A percentile compares a stretch with the other conserved stretches of the same genome.
These are phyloP conservation scores for Urochloa ruziziensis DNA, from an alignment of 176 grass and related monocot species.

Conservation along the genomic window DNA sequence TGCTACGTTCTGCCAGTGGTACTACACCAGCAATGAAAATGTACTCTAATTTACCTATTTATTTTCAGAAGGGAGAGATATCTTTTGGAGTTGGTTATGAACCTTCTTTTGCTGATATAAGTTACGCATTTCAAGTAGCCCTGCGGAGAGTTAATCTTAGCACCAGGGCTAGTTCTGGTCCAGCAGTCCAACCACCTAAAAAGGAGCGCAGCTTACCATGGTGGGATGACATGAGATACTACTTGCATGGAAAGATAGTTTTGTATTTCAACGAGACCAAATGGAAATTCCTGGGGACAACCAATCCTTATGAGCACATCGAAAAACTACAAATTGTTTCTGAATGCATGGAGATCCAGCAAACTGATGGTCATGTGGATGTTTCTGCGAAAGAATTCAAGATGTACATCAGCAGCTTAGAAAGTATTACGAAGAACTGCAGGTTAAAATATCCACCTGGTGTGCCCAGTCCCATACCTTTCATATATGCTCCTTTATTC, in stretches of 20 bases:
- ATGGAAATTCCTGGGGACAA: conserved; percentile 91
- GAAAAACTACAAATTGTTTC: conserved; percentile 95
- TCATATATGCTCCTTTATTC: conserved; percentile 84
- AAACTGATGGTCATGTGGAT: conserved; percentile 92
- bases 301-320: conserved; percentile 90
- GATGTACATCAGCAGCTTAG: conserved; percentile 92
- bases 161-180: conserved; percentile 47
- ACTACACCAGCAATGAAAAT: conserved; percentile 97
- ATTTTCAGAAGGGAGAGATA: conserved; percentile 91
- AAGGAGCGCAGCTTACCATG: conserved; percentile 97
- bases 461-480: conserved; percentile 48
- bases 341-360: conserved; percentile 93
- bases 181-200: conserved; percentile 55
- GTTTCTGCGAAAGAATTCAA: conserved; percentile 90
- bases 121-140: conserved; percentile 95
- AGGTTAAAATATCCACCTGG: conserved; percentile 72
- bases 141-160: conserved; percentile 85
- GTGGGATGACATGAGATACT: conserved; percentile 99
- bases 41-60: conserved; percentile 94
- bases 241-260: conserved; percentile 89
- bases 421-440: conserved; percentile 91
- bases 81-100: conserved; percentile 99
- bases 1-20: conserved; percentile 97
- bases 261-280: conserved; percentile 80
- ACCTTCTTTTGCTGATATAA: conserved; percentile 97